These are phyloP conservation scores for Russula sp. DNA, from an alignment of 768 basidiomycete genomes.

Conservation along the genomic window DNA sequence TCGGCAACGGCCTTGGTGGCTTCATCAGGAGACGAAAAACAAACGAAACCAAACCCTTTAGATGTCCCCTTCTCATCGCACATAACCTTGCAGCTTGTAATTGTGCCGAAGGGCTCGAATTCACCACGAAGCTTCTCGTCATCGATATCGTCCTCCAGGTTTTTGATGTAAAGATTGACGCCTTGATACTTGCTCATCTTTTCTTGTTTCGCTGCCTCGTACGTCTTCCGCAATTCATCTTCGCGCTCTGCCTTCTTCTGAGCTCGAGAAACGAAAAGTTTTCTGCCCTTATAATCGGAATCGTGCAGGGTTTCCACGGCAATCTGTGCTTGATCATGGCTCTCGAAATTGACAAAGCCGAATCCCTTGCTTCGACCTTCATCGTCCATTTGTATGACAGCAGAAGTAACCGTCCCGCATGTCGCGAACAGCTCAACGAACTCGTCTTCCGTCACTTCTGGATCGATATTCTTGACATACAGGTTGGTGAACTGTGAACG, in stretches of 20 bases:
- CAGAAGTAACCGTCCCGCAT: conserved; percentile 86
- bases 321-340: conserved; percentile 85
- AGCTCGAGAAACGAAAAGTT: conserved; percentile 92
- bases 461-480: conserved; percentile 95
- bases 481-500: conserved; percentile 97
- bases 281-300: conserved; percentile 76
- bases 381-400: conserved; percentile 79
- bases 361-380: conserved; percentile 94
- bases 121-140: conserved; percentile 96
- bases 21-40: conserved; percentile 97
- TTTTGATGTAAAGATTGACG: conserved; percentile 99
- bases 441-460: conserved; percentile 79
- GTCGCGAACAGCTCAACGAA: conserved; percentile 76
- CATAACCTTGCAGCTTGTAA: conserved; percentile 99
- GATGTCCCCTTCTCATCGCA: conserved; percentile 91
- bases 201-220: conserved; percentile 96
- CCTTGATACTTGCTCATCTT: conserved; percentile 98
- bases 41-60: conserved; percentile 98
- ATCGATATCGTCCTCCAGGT: conserved; percentile 96
- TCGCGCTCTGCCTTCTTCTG: conserved; percentile 99
- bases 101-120: conserved; percentile 94
- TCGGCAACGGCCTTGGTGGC: conserved; percentile 99
- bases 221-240: conserved; percentile 88
- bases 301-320: conserved; percentile 92
- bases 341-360: conserved; percentile 96